Conservation (phyloP, 169 alveolate genomes). For the Eimeria brunetti region DNA sequence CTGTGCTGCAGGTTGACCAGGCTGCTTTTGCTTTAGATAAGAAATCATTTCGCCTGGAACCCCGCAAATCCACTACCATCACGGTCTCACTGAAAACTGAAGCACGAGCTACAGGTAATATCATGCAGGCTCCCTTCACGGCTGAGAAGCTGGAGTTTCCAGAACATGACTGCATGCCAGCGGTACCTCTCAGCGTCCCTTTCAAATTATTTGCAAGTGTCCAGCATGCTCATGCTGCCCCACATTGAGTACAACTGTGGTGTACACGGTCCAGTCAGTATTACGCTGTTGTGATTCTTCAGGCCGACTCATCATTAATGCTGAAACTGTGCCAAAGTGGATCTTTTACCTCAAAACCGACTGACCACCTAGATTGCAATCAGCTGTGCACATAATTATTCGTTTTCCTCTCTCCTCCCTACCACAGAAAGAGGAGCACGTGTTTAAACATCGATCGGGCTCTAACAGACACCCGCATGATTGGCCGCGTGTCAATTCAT, state of each 20-base stretch:
- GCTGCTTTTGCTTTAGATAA: slow-evolving; percentile 67
- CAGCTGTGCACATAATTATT: background rate
- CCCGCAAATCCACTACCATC: slow-evolving; percentile 68
- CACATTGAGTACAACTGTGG: background rate
- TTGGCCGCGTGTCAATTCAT: background rate
- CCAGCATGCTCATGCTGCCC: background rate
- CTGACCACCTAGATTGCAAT: background rate
- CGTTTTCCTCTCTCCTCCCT: background rate
- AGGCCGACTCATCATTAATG: slow-evolving; percentile 75
- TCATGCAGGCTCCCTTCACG: background rate
- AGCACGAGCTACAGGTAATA: slow-evolving; percentile 58
- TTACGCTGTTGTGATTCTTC: slow-evolving; percentile 9
- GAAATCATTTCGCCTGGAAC: slow-evolving; percentile 26
- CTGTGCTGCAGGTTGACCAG: slow-evolving; percentile 71
- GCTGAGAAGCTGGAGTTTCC: background rate
- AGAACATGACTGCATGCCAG: background rate
- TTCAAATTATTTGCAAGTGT: background rate
- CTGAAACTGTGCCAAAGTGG: slow-evolving; percentile 76
- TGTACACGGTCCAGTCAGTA: background rate
- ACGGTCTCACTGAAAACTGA: slow-evolving; percentile 38
- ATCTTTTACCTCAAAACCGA: slow-evolving; percentile 72
- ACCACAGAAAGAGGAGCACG: background rate
- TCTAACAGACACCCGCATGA: background rate
- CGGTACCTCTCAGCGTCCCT: background rate
- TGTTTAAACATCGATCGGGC: background rate